Percentiles rank a stretch among this genome's conserved stretches.
These are phyloP conservation scores for Chenopodium suecicum DNA, from an alignment of 148 eudicot genomes.

Conservation along the genomic window DNA sequence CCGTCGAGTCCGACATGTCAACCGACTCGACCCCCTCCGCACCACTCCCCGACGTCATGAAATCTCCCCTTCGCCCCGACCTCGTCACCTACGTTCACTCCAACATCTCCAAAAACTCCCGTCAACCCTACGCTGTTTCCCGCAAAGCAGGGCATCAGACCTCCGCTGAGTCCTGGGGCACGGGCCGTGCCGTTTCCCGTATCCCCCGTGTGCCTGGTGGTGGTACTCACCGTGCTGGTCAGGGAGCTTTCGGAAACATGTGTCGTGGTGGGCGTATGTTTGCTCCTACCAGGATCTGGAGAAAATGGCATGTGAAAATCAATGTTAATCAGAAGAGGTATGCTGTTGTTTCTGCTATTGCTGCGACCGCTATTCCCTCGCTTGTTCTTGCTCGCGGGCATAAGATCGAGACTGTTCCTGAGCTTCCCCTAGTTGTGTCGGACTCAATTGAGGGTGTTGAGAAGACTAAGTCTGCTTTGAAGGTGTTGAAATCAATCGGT, in stretches of 20 bases:
- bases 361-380: slow-evolving; percentile 36
- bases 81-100: slow-evolving; percentile 41
- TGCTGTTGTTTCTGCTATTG: slow-evolving; percentile 41
- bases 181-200: slow-evolving; percentile 48
- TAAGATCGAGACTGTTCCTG: slow-evolving; percentile 55
- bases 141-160: slow-evolving; percentile 41
- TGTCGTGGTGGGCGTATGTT: slow-evolving; percentile 82
- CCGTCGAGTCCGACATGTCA: slow-evolving; percentile 43
- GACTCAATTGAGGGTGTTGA: slow-evolving; percentile 59
- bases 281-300: slow-evolving; percentile 39
- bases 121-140: slow-evolving; percentile 49
- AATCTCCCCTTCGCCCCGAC: slow-evolving; percentile 42
- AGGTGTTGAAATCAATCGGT: slow-evolving; percentile 59
- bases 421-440: slow-evolving; percentile 58
- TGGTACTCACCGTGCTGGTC: slow-evolving; percentile 43
- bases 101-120: slow-evolving; percentile 38
- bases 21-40: slow-evolving; percentile 31
- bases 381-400: slow-evolving; percentile 67
- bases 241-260: slow-evolving; percentile 49
- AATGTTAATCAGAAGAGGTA: slow-evolving; percentile 38
- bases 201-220: slow-evolving; percentile 42
- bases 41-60: slow-evolving; percentile 39
- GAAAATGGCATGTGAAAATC: slow-evolving; percentile 31
- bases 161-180: slow-evolving; percentile 51
- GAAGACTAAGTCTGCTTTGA: slow-evolving; percentile 58